Percentiles rank a stretch among this genome's conserved stretches.
These are phyloP conservation scores for Amyloporia xantha DNA, from an alignment of 768 basidiomycete genomes.

Conservation along the genomic window DNA sequence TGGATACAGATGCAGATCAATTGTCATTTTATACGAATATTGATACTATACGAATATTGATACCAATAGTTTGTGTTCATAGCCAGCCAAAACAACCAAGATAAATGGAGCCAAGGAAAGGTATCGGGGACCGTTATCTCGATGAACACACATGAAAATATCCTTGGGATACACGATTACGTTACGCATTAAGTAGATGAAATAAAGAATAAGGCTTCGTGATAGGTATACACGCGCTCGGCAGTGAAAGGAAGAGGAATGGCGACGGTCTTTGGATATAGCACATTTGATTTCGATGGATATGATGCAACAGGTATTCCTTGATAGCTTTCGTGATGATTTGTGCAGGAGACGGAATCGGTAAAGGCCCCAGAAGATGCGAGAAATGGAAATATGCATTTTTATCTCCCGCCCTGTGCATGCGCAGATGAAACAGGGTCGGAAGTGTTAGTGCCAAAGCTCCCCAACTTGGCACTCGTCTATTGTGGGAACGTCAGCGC, in stretches of 20 bases:
- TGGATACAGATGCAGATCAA: background rate
- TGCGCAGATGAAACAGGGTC: background rate
- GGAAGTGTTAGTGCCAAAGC: constrained; percentile 40
- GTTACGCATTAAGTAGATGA: constrained; percentile 2
- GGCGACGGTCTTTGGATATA: constrained; percentile 7
- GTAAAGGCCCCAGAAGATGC: background rate
- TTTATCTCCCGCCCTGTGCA: background rate
- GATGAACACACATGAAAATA: background rate
- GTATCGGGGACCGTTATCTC: background rate
- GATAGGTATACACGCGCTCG: background rate
- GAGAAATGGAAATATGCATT: background rate
- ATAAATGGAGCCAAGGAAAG: background rate
- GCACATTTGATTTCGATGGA: constrained; percentile 4
- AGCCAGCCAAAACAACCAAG: background rate
- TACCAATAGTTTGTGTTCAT: background rate
- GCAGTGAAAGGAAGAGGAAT: background rate
- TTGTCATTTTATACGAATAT: background rate
- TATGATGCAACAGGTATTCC: background rate
- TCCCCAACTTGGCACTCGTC: constrained; percentile 49
- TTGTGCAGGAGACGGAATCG: constrained; percentile 1
- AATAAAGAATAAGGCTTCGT: background rate
- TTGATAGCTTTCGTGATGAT: constrained; percentile 1
- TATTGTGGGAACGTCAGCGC: constrained; percentile 17
- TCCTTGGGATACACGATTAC: constrained; percentile 1
- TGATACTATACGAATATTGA: background rate